These are phyloP conservation scores for Cyamopsis tetragonoloba DNA, from an alignment of 306 rosid species.

Conservation along the genomic window DNA sequence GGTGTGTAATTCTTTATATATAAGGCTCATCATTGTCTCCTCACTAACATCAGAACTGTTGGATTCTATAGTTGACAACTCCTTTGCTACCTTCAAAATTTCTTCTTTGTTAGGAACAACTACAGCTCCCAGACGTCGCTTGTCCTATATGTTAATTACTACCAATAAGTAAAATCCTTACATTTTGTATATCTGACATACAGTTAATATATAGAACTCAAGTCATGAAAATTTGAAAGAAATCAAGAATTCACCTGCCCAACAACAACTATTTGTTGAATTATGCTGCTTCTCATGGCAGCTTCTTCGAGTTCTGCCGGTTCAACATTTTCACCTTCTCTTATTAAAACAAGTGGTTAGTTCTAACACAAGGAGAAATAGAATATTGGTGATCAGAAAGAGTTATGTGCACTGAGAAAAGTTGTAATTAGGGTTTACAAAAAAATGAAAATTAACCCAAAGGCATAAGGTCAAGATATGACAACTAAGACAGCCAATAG, in stretches of 20 bases:
- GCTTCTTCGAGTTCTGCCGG: constrained; percentile 86
- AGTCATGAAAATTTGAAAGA: not conserved
- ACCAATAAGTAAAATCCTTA: not conserved
- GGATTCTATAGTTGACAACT: constrained; percentile 39
- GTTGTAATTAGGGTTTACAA: not conserved
- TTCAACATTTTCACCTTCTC: constrained; percentile 90
- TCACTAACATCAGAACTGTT: constrained; percentile 48
- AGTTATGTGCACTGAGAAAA: not conserved
- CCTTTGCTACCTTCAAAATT: constrained; percentile 52
- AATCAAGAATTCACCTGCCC: constrained; percentile 67
- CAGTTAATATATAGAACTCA: not conserved
- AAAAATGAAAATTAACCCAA: not conserved
- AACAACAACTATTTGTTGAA: constrained; percentile 80
- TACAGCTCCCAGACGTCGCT: constrained; percentile 87
- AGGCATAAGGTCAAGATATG: not conserved
- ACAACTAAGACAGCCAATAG: not conserved
- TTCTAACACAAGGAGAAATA: not conserved
- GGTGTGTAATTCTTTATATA: constrained; percentile 55
- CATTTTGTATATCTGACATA: not conserved
- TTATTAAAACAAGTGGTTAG: constrained; percentile 23
- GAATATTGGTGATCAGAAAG: not conserved
- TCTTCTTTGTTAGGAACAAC: constrained; percentile 91
- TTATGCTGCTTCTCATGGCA: constrained; percentile 71
- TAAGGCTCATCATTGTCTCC: constrained; percentile 46
- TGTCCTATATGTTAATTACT: constrained; percentile 50